Base-by-base conservation (phyloP, 768 basidiomycete species). In the Termitomyces sp. region DNA sequence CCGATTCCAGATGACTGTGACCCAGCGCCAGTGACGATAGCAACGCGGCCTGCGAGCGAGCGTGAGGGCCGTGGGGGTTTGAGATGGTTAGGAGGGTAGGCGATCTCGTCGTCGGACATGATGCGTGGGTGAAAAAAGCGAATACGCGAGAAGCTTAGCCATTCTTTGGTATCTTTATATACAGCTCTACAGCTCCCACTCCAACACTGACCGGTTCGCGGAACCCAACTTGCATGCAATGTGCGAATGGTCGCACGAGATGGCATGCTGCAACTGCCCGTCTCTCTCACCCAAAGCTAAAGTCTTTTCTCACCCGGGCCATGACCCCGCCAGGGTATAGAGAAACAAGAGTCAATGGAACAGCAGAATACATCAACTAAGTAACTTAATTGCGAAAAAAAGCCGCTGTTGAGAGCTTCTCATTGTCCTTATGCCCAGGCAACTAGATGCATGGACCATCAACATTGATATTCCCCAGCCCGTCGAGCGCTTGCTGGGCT, bases 1-100 rank as follows among this genome's bases (percentile, higher is more conserved):
- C 79, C 79, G 10, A 80, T 77, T 14, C 79, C 77, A 32, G 61
- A 61, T 6, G 75, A 69, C 62, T 72, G 70, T 9, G 77, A 79
- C 2, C 79, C 79, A 12, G 79, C 76, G 6, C 77, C 79, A 8
- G 77, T 77, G 50, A 80, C 74, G 57, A 79, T 77, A 8, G 79
- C 77, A 17, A 78, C 76, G 25, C 71, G 69, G 1, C 72, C 75
- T 48, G 60, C 12, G 15, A 75, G 70, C 14, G 71, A 72, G 29
- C 67, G 67, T 9, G 73, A 73, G 48, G 77, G 77, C 25, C 76
- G 72, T 46, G 71, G 73, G 12, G 74, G 74, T 57, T 63, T 69
- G n/a, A 65, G 63, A 61, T 70, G 57, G 58, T 69, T 64, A 17
- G 48, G 32, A 40, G 61, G 61, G 15, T 48, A 50, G 3, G 31